Evolutionary conservation across 345 rosid genomes (phyloP), one percentile per base, ranked within the genome.

Genomic region (Arabidopsis suecica): DNA sequence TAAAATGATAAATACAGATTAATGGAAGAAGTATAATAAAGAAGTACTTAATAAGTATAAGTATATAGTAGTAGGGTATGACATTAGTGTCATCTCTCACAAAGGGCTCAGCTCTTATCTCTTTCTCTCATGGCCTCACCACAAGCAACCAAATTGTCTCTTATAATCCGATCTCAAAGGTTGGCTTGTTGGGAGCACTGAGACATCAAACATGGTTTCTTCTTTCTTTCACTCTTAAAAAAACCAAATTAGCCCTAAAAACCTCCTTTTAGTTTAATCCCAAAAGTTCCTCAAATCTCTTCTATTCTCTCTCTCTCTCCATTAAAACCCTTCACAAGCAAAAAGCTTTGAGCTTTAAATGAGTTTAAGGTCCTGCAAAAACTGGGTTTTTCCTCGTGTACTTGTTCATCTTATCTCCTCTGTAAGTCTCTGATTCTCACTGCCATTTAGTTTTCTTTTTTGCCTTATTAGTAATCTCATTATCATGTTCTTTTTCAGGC

Each of bases 81-180:
- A 13, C 38, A 63, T 76, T 70, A 72, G 78, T 78, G 10, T 66
- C 70, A 54, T 67, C 61, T 81, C 78, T 78, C 78, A 56, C 77
- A 71, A 68, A 38, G 69, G 37, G 65, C 53, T 72, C 81, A 28
- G 64, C 76, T 79, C 82, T 69, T 72, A 54, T 71, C 74, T 61
- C 71, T 78, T 80, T 76, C 84, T 76, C 84, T 50, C 49, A 71
- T 79, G 91, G 93, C 96, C 83, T 83, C 98, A 69, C 78, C 93
- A 65, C 88, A 91, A 75, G 96, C 91, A 93, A 91, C 98, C 97
- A 82, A 85, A 66, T 88, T 91, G 97, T 93, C 97, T 82, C 96
- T 83, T 87, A 91, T 86, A 88, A 84, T 86, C 80, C 50, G 59
- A 79, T 84, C 84, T 80, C 84, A 71, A 81, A 76, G 77, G 77